Percentiles rank a stretch among this genome's conserved stretches.
These are phyloP conservation scores for Mucor piriformis DNA, from an alignment of 371 early-diverging fungal genomes.

Conservation along the genomic window DNA sequence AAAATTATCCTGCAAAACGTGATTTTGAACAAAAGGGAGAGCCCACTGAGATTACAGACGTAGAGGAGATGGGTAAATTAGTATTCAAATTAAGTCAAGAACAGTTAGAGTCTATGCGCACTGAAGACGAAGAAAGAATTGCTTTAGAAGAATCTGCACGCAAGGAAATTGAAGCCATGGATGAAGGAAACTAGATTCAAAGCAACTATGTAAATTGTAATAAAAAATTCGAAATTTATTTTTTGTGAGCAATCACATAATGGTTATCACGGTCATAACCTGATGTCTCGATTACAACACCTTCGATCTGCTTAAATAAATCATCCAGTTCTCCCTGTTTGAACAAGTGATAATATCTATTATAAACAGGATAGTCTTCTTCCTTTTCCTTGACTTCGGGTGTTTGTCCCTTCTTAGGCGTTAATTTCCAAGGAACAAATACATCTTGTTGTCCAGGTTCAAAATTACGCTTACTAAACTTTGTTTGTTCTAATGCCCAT, in stretches of 20 bases:
- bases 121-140: slow-evolving; percentile 3
- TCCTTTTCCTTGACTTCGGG: slow-evolving; percentile 14
- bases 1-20: slow-evolving; percentile 56
- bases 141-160: not conserved
- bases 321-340: slow-evolving; percentile 83
- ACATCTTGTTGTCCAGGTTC: slow-evolving; percentile 84
- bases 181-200: slow-evolving; percentile 3
- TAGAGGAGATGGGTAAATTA: slow-evolving; percentile 68
- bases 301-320: slow-evolving; percentile 53
- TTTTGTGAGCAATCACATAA: slow-evolving; percentile 67
- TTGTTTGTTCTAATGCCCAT: slow-evolving; percentile 94
- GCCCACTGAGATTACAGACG: slow-evolving; percentile 46
- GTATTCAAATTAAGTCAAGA: slow-evolving; percentile 77
- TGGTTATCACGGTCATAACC: slow-evolving; percentile 96
- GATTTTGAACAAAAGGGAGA: slow-evolving; percentile 31
- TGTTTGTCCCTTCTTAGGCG: slow-evolving; percentile 33
- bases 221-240: slow-evolving; percentile 10
- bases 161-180: slow-evolving; percentile 1
- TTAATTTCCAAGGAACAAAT: slow-evolving; percentile 89
- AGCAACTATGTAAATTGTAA: slow-evolving; percentile 4
- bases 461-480: slow-evolving; percentile 73
- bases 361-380: slow-evolving; percentile 47
- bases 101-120: slow-evolving; percentile 53
- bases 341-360: slow-evolving; percentile 95
- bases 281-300: slow-evolving; percentile 55